A percentile compares a stretch with the other conserved stretches of the same genome.
phyloP scores from a whole-genome alignment of 192 early-diverging fungal species.

The Physocladia obscura region DNA sequence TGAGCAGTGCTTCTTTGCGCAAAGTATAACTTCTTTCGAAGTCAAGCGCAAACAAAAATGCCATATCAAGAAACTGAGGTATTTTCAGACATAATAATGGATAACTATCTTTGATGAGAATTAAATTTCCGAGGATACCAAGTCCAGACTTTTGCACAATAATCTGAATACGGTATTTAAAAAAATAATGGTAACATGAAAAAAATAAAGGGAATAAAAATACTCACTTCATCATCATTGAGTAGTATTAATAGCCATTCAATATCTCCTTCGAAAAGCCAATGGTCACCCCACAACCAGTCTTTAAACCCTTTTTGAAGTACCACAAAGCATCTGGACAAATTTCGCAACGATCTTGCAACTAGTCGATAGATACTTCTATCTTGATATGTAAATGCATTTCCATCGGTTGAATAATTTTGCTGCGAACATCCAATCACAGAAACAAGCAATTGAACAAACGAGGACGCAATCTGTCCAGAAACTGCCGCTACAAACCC shows the following conservation, averaged over 20 bases:
- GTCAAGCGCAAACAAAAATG: constrained; percentile 28
- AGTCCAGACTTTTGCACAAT: constrained; percentile 38
- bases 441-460: constrained; percentile 31
- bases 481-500: constrained; percentile 4
- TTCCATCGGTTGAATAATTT: constrained; percentile 30
- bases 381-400: constrained; percentile 33
- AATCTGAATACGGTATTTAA: neutral
- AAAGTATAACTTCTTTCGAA: constrained; percentile 4
- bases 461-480: neutral
- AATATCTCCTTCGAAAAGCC: constrained; percentile 40
- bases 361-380: constrained; percentile 35
- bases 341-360: constrained; percentile 27
- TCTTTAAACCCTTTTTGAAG: neutral
- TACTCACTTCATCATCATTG: constrained; percentile 35
- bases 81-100: constrained; percentile 19
- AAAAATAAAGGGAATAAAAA: neutral
- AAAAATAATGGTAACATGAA: neutral
- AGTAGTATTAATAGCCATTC: constrained; percentile 39
- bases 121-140: constrained; percentile 44
- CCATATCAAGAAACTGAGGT: constrained; percentile 44
- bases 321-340: constrained; percentile 26
- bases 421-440: constrained; percentile 31
- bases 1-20: constrained; percentile 38
- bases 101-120: constrained; percentile 34
- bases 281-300: constrained; percentile 41